Evolutionary conservation across 2,329 filamentous ascomycete species (phyloP).

Genomic region (Acrocalymma vagum): DNA sequence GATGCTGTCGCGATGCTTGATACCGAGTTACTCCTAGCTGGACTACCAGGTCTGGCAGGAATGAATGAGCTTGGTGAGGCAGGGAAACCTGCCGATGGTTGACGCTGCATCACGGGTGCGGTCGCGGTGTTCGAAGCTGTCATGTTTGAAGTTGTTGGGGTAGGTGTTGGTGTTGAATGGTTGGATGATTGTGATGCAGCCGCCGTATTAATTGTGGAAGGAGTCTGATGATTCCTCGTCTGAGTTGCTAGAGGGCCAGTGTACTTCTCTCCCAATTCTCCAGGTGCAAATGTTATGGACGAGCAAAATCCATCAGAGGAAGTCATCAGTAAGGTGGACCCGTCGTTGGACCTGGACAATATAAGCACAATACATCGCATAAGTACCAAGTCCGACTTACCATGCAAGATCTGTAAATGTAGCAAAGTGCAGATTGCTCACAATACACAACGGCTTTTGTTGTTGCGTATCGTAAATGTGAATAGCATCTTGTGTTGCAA

Average conservation of each 20-base stretch:
- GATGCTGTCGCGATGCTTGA: conserved; percentile 79
- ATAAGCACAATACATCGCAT: conserved; percentile 10
- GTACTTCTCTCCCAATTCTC: conserved; percentile 86
- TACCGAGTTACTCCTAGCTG: conserved; percentile 83
- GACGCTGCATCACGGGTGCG: conserved; percentile 62
- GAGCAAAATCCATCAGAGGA: conserved; percentile 99
- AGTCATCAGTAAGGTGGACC: conserved; percentile 85
- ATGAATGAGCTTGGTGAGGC: conserved; percentile 66
- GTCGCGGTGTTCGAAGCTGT: conserved; percentile 56
- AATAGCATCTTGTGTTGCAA: conserved; percentile 95
- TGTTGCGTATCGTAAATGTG: conserved; percentile 97
- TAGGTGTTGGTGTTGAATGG: conserved; percentile 75
- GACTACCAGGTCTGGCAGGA: conserved; percentile 73
- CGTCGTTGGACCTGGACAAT: conserved; percentile 73
- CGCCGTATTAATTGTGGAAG: conserved; percentile 54
- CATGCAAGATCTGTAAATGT: conserved; percentile 97
- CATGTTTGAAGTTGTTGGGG: conserved; percentile 72
- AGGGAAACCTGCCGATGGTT: conserved; percentile 63
- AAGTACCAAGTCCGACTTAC: conserved; percentile 61
- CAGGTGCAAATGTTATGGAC: conserved; percentile 80
- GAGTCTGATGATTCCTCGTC: conserved; percentile 35
- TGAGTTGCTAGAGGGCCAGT: conserved; percentile 66
- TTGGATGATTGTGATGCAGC: conserved; percentile 56
- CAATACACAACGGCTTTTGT: conserved; percentile 88
- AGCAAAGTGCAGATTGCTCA: conserved; percentile 96